Percentiles rank a stretch among this genome's conserved stretches.
phyloP scores from a whole-genome alignment of 2,329 filamentous ascomycete species.

The Grosmannia penicillata region DNA sequence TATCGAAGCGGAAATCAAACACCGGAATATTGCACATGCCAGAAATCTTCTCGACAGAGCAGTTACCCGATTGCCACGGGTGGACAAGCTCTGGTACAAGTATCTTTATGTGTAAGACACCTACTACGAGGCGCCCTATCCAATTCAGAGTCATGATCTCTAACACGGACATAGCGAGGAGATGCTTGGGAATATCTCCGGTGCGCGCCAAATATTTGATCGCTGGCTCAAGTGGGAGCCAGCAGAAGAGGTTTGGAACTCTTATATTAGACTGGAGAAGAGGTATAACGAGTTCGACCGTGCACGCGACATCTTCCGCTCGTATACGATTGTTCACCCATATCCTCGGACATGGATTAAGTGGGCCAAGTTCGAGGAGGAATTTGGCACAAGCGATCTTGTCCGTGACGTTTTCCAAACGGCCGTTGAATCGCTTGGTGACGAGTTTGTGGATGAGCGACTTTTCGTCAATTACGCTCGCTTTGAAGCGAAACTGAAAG shows the following conservation, averaged over 20 bases:
- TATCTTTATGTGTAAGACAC: slow-evolving; percentile 43
- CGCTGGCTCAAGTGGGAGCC: slow-evolving; percentile 98
- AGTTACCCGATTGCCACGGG: slow-evolving; percentile 77
- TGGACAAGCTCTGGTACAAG: slow-evolving; percentile 98
- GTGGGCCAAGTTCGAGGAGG: slow-evolving; percentile 95
- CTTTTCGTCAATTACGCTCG: slow-evolving; percentile 92
- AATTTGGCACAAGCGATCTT: slow-evolving; percentile 79
- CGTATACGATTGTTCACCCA: slow-evolving; percentile 84
- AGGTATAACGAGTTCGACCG: slow-evolving; percentile 83
- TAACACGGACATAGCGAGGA: slow-evolving; percentile 58
- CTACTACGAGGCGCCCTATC: too few species aligned
- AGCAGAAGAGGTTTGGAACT: slow-evolving; percentile 86
- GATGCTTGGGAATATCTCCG: slow-evolving; percentile 86
- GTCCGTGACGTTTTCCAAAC: slow-evolving; percentile 84
- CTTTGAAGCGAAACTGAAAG: slow-evolving; percentile 88
- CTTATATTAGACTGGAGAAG: slow-evolving; percentile 96
- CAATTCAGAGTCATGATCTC: not conserved
- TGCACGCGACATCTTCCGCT: slow-evolving; percentile 77
- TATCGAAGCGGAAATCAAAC: slow-evolving; percentile 93
- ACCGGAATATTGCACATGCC: slow-evolving; percentile 89
- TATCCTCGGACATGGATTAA: slow-evolving; percentile 97
- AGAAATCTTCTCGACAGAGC: slow-evolving; percentile 87
- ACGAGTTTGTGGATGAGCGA: slow-evolving; percentile 92
- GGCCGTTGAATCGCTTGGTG: slow-evolving; percentile 78
- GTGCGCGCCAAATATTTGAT: slow-evolving; percentile 88